Evolutionary conservation across 805 yeast genomes (phyloP).

Genomic region (Nakazawaea anatomiae): DNA sequence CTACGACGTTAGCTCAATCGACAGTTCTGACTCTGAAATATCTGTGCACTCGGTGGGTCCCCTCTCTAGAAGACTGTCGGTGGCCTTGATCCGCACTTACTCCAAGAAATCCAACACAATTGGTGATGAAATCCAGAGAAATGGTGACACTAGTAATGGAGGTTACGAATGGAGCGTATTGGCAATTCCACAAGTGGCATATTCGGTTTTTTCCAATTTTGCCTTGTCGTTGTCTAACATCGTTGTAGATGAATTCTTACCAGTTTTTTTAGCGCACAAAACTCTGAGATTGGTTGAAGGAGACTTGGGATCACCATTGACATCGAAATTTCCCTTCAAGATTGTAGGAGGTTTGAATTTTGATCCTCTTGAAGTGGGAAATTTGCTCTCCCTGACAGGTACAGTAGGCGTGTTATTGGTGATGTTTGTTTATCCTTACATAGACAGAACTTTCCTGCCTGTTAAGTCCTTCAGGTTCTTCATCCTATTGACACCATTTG

Average conservation of each 20-base stretch:
- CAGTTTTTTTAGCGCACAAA: conserved; percentile 33
- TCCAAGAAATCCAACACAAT: conserved; percentile 2
- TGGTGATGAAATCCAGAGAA: neutral
- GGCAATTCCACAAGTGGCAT: conserved; percentile 8
- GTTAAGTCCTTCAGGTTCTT: conserved; percentile 36
- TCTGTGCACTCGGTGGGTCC: conserved; percentile 10
- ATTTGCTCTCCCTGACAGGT: conserved; percentile 47
- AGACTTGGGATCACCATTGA: conserved; percentile 1
- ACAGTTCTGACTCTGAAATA: conserved; percentile 2
- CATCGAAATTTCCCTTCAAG: conserved; percentile 36
- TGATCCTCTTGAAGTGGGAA: conserved; percentile 41
- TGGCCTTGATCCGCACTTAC: conserved; percentile 8
- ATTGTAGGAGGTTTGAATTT: conserved; percentile 50
- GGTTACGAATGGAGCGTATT: conserved; percentile 15
- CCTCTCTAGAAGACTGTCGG: conserved; percentile 10
- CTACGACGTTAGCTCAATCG: neutral
- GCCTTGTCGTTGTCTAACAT: conserved; percentile 40
- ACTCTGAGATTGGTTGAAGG: conserved; percentile 4
- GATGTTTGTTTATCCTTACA: conserved; percentile 42
- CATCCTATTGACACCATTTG: conserved; percentile 35
- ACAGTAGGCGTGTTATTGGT: conserved; percentile 44
- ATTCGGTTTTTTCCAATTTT: conserved; percentile 26
- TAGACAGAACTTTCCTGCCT: conserved; percentile 43
- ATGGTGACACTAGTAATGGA: neutral
- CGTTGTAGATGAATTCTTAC: conserved; percentile 49